Base-by-base conservation (phyloP, 441 rosid genomes). In the Eruca vesicaria region DNA sequence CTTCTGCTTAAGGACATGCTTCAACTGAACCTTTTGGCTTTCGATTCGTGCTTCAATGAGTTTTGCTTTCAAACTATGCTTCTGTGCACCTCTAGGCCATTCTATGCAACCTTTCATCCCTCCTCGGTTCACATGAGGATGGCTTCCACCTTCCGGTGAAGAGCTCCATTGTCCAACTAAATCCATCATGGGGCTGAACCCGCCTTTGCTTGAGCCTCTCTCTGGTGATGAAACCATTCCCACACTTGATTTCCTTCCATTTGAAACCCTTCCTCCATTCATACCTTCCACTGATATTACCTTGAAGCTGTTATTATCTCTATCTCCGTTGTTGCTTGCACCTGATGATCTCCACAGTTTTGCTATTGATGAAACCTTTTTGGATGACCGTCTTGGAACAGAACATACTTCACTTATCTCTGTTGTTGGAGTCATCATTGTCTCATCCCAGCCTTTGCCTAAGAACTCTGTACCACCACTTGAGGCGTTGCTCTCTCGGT, bases 101-200 rank as follows among this genome's bases (percentile, higher is more conserved):
- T 96, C 99, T 19, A 96, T 93, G 90, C 98, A 93, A 31, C 99
- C 98, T 78, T 93, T 93, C 94, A 87, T 90, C 60, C 97, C 81
- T 72, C 78, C 98, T 62, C 87, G 82, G 52, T 84, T 81, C 64
- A 90, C 70, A 73, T 86, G 92, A 68, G 91, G 88, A 71, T 95
- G 92, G 75, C 89, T 84, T 63, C 86, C 88, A 0, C 89, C 82
- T 58, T 96, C 97, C 0, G 97, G 97, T 36, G 97, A 77, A 10
- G 77, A 90, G 77, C 93, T 93, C 97, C 98, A 93, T 16, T 89
- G 91, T 68, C 84, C 94, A 45, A 65, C 79, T 65, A 82, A 78
- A 72, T 88, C 90, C 2, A 84, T 72, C 81, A 78, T 76, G 8
- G 91, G 97, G 70, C 94, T 85, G 43, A 82, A 73, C 61, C 81